These are phyloP conservation scores for Thamnidium elegans DNA, from an alignment of 192 early-diverging fungal species.

Conservation along the genomic window DNA sequence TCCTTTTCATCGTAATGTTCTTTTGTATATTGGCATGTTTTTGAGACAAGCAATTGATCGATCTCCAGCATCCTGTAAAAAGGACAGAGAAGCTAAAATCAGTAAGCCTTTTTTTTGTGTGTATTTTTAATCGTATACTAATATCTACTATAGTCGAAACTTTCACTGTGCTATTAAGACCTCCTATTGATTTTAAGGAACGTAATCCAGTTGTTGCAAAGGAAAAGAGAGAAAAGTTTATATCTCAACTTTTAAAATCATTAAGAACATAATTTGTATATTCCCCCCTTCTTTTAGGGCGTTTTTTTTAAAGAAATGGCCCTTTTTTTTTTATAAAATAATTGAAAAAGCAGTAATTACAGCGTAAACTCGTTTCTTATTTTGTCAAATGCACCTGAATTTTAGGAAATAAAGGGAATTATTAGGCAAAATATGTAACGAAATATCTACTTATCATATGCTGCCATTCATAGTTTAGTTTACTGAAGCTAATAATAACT, in stretches of 20 bases:
- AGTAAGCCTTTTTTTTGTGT: slow-evolving; percentile 37
- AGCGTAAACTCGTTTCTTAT: too few species aligned
- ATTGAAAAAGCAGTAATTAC: too few species aligned
- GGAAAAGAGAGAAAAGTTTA: slow-evolving; percentile 22
- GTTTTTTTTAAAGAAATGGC: too few species aligned
- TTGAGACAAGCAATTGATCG: slow-evolving; percentile 58
- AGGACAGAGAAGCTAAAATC: slow-evolving; percentile 37
- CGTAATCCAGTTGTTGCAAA: slow-evolving; percentile 27
- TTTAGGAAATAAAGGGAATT: too few species aligned
- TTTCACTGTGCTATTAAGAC: slow-evolving; percentile 41
- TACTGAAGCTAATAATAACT: too few species aligned
- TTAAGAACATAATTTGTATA: too few species aligned
- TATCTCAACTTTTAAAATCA: neutral
- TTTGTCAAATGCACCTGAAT: too few species aligned
- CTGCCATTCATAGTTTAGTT: too few species aligned
- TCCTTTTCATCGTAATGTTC: slow-evolving; percentile 66
- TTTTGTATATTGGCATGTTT: slow-evolving; percentile 81
- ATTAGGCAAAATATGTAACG: too few species aligned
- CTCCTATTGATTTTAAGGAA: slow-evolving; percentile 29
- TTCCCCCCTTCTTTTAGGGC: too few species aligned
- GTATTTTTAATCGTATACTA: neutral
- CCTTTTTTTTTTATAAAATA: too few species aligned
- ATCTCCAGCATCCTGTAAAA: slow-evolving; percentile 13
- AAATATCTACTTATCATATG: too few species aligned
- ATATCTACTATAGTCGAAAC: slow-evolving; percentile 30